phyloP scores from a whole-genome alignment of 306 rosid genomes.

The Ammopiptanthus mongolicus region DNA sequence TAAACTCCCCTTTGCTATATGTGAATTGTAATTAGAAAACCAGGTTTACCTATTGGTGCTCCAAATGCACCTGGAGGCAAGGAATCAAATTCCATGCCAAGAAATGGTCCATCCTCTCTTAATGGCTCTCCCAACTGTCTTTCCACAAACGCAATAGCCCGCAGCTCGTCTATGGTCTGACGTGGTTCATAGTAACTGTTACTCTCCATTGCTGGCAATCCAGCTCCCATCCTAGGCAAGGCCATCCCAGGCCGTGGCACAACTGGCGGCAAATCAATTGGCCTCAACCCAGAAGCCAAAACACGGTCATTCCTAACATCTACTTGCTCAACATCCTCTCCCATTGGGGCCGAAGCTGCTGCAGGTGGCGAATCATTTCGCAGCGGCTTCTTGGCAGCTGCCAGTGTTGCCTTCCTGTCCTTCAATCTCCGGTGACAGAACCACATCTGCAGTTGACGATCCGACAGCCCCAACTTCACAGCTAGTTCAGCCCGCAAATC shows the following conservation, averaged over 20 bases:
- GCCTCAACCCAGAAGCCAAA: conserved; percentile 28
- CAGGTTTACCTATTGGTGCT: conserved; percentile 53
- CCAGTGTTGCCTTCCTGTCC: conserved; percentile 42
- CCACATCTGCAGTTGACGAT: conserved; percentile 89
- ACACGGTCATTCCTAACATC: conserved; percentile 21
- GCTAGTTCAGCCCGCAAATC: conserved; percentile 54
- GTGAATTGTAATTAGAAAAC: conserved; percentile 6
- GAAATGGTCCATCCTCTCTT: conserved; percentile 72
- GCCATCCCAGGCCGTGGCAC: conserved; percentile 30
- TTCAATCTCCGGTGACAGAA: conserved; percentile 76
- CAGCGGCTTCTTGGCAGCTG: conserved; percentile 17
- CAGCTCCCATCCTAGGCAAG: conserved; percentile 34
- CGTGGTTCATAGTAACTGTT: conserved; percentile 36
- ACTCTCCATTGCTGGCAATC: conserved; percentile 26
- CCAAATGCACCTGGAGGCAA: conserved; percentile 80
- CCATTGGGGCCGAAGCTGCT: not conserved
- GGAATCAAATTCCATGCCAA: conserved; percentile 76
- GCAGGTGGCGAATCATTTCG: conserved; percentile 24
- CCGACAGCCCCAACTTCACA: conserved; percentile 50
- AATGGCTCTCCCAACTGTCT: conserved; percentile 58
- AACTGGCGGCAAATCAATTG: conserved; percentile 24
- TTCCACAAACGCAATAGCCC: conserved; percentile 65
- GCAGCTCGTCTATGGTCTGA: conserved; percentile 45
- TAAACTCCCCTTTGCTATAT: not conserved
- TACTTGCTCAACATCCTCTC: conserved; percentile 34